Evolutionary conservation across 2,329 filamentous ascomycete genomes (phyloP).

Genomic region (Arthroderma sp.): DNA sequence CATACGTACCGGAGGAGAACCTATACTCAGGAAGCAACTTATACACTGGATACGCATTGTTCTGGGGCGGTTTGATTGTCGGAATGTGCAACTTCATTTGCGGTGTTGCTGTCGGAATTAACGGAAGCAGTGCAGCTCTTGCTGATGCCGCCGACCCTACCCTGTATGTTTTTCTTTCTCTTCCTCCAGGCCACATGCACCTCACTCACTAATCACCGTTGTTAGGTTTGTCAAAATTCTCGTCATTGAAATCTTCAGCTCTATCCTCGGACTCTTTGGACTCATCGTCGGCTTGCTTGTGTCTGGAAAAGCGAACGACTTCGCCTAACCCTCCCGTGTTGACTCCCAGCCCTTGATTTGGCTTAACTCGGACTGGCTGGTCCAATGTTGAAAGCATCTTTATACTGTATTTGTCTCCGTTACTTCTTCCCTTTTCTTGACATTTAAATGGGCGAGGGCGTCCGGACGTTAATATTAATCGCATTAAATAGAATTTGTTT

Average conservation of each 20-base stretch:
- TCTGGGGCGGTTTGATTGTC: constrained; percentile 91
- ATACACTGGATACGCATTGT: constrained; percentile 89
- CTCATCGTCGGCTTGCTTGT: constrained; percentile 88
- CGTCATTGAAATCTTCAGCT: constrained; percentile 98
- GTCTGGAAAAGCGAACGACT: constrained; percentile 68
- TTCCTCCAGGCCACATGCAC: background rate
- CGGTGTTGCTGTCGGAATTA: constrained; percentile 93
- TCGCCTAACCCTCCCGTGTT: constrained; percentile 26
- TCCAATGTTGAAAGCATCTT: no score
- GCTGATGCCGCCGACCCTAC: constrained; percentile 87
- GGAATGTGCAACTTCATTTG: constrained; percentile 93
- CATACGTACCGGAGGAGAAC: constrained; percentile 47
- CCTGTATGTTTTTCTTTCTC: constrained; percentile 48
- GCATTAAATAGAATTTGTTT: no score
- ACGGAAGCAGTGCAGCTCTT: constrained; percentile 88
- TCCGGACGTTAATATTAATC: no score
- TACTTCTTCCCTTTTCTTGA: no score
- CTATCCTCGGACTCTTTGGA: constrained; percentile 88
- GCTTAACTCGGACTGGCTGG: background rate
- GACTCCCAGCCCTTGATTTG: background rate
- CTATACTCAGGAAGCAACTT: constrained; percentile 66
- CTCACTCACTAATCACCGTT: background rate
- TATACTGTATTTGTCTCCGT: no score
- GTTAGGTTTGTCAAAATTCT: constrained; percentile 92
- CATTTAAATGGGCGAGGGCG: no score